phyloP scores from a whole-genome alignment of 2,329 filamentous ascomycete genomes.

The Dactylellina leptospora region DNA sequence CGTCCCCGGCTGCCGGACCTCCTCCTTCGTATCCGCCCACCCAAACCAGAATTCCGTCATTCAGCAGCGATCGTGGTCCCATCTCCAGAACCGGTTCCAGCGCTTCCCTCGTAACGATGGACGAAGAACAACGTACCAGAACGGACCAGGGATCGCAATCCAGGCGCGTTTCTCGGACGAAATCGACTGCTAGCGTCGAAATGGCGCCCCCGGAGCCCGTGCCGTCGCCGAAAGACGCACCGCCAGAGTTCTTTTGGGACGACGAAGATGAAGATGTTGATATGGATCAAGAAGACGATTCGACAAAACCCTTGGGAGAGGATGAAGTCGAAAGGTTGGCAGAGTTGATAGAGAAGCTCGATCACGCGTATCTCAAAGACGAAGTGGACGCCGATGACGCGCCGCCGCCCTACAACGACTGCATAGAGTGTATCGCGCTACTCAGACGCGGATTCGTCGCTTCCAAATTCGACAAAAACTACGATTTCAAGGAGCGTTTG shows the following conservation, averaged over 20 bases:
- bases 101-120: conserved; percentile 46
- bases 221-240: conserved; percentile 39
- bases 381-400: conserved; percentile 38
- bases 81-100: conserved; percentile 36
- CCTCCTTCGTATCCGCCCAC: conserved; percentile 8
- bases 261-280: conserved; percentile 50
- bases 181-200: conserved; percentile 45
- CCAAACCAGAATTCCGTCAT: conserved; percentile 40
- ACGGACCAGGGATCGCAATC: conserved; percentile 26
- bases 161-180: conserved; percentile 44
- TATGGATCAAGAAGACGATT: conserved; percentile 42
- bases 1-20: background rate
- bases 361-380: conserved; percentile 39
- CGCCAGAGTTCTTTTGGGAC: conserved; percentile 42
- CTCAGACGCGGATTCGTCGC: conserved; percentile 49
- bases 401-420: conserved; percentile 42
- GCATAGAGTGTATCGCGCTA: conserved; percentile 37
- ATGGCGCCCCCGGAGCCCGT: conserved; percentile 28
- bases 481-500: conserved; percentile 53
- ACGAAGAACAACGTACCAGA: conserved; percentile 31
- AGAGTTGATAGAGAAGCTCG: conserved; percentile 43
- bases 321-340: conserved; percentile 38
- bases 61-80: conserved; percentile 45
- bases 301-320: conserved; percentile 25
- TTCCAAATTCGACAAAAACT: conserved; percentile 34